Evolutionary conservation across 441 rosid genomes (phyloP), one percentile per base, ranked within the genome.

Genomic region (Bruguiera hainesii): DNA sequence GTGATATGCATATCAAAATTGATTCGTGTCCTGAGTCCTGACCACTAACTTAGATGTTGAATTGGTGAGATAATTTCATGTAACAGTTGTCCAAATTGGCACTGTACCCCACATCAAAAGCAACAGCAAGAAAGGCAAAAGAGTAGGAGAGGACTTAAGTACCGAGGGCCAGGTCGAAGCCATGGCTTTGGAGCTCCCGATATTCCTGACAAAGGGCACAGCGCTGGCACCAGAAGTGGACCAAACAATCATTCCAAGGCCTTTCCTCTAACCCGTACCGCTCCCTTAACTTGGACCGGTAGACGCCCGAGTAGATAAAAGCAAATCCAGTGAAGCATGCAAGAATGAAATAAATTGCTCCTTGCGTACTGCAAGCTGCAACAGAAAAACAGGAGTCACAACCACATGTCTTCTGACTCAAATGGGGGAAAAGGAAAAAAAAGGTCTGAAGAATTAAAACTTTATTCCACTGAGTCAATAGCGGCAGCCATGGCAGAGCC

Each of bases 231-330:
- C 31, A 29, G 31, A 4, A 63, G 50, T 56, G 73, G 48, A 57
- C 15, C 11, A 61, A 23, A 48, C 64, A 70, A 21, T 70, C 68
- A 7, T 28, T 13, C 20, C 64, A 71, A 19, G 60, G 61, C 11
- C 79, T 73, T 63, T 82, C 93, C 74, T 80, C 71, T 69, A 88
- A 73, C 20, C 69, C 31, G 71, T 81, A 80, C 6, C 84, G 87
- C 0, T 69, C 72, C 75, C 90, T 80, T 67, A 88, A 67, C 73
- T 84, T 88, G 23, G 85, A 75, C 37, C 93, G 79, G 65, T 80
- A 83, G 30, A 82, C 65, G 78, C 89, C 79, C 4, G 90, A 85
- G 68, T 85, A 88, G 66, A 82, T 51, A 75, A 87, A 85, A 18
- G 74, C 70, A 19, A 82, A 85, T 0, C 90, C 85, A 7, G 87